A percentile compares a stretch with the other conserved stretches of the same genome.
Conservation (phyloP, 2,329 filamentous ascomycete species). For the Tolypocladium endophyticum region DNA sequence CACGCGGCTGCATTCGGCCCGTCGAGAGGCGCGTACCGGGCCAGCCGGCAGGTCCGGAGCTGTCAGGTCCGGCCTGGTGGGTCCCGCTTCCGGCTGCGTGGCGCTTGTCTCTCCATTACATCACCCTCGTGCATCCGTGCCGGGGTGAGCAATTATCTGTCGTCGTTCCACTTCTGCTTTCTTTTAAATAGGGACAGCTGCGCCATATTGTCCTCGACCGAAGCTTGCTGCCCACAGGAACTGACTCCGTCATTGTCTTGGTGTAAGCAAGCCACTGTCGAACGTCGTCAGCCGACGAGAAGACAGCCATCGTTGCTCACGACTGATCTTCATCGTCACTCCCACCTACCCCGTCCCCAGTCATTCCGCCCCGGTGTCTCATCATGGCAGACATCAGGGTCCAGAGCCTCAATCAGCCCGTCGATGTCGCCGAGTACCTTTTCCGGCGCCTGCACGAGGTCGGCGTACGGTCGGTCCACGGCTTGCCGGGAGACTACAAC, state of each 20-base stretch:
- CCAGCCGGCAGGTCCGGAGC: neutral
- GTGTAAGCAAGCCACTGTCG: neutral
- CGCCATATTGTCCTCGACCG: neutral
- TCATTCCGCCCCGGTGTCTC: neutral
- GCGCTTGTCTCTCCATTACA: constrained; percentile 4
- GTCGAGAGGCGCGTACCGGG: neutral
- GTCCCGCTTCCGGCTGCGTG: neutral
- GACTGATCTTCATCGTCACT: no score
- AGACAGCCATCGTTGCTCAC: neutral
- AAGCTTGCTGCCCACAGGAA: neutral
- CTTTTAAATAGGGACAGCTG: neutral
- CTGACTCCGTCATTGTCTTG: neutral
- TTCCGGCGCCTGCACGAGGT: constrained; percentile 54
- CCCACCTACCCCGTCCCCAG: neutral
- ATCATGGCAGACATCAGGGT: constrained; percentile 28
- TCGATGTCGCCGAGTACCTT: constrained; percentile 58
- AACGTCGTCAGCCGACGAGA: neutral
- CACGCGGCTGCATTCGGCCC: neutral
- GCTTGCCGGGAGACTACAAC: constrained; percentile 66
- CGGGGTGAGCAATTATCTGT: neutral
- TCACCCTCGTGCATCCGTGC: constrained; percentile 1
- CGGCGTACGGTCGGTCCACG: constrained; percentile 55
- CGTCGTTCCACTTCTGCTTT: neutral
- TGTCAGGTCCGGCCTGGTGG: neutral
- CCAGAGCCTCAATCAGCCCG: constrained; percentile 33